Evolutionary conservation across 345 rosid species (phyloP).

Genomic region (Gossypium rotundifolium): DNA sequence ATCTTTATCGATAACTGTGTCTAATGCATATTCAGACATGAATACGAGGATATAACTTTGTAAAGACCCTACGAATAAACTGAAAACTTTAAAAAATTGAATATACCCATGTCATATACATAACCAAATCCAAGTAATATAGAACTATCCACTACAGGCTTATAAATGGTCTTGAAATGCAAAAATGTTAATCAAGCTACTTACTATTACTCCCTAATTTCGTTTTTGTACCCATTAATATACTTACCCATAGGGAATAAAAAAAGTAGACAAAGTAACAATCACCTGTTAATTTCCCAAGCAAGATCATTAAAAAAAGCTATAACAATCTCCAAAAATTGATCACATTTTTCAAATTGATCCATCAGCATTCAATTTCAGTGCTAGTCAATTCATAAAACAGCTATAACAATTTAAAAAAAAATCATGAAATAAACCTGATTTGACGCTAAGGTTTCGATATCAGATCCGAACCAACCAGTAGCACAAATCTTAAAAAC

Average conservation of each 20-base stretch:
- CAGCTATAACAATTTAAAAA: neutral
- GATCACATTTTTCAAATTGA: neutral
- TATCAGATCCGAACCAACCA: constrained; percentile 89
- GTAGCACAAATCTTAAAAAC: constrained; percentile 78
- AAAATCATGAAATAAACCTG: constrained; percentile 33
- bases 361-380: constrained; percentile 1
- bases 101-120: neutral
- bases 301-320: neutral
- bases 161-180: neutral
- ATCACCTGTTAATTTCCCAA: neutral
- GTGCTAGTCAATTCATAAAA: constrained; percentile 1
- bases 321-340: neutral
- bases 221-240: neutral
- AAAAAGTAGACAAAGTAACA: neutral
- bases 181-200: neutral
- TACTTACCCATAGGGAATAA: neutral
- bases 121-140: neutral
- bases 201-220: neutral
- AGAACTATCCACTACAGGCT: neutral
- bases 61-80: too few relatives aligned
- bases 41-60: neutral
- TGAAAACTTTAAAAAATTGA: too few relatives aligned
- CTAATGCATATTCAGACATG: neutral
- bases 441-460: constrained; percentile 46
- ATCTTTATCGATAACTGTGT: neutral